Evolutionary conservation across 2,329 filamentous ascomycete genomes (phyloP).

Genomic region (Botrytis aclada): DNA sequence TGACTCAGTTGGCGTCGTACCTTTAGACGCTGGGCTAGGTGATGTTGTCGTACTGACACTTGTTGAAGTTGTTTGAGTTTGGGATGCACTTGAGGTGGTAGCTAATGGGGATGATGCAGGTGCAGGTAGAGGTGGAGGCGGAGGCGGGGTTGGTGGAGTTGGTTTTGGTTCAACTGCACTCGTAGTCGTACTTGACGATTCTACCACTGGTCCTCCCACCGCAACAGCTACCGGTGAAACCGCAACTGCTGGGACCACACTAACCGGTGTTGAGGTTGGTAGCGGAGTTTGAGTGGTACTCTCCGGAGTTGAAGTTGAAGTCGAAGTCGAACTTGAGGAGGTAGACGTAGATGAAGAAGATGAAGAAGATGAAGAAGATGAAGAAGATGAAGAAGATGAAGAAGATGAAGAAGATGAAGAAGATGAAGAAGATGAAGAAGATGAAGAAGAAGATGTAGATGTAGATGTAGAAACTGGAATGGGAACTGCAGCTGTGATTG

Average conservation of each 20-base stretch:
- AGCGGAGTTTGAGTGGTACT: constrained; percentile 7
- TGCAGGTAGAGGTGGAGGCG: neutral
- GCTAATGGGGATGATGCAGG: neutral
- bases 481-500: constrained; percentile 21
- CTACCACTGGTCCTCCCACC: constrained; percentile 7
- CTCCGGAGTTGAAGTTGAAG: constrained; percentile 1
- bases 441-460: neutral
- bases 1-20: constrained; percentile 30
- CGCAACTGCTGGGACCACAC: constrained; percentile 46
- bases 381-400: neutral
- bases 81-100: constrained; percentile 2
- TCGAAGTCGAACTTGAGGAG: constrained; percentile 1
- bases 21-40: constrained; percentile 28
- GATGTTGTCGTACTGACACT: constrained; percentile 3
- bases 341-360: constrained; percentile 17
- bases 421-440: constrained; percentile 1
- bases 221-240: constrained; percentile 20
- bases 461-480: constrained; percentile 9
- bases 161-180: neutral
- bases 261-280: constrained; percentile 35
- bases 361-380: neutral
- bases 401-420: constrained; percentile 16
- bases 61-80: constrained; percentile 4
- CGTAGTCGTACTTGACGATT: constrained; percentile 15
- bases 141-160: neutral